These are phyloP conservation scores for Syzygium malaccense DNA, from an alignment of 441 rosid species.

Conservation along the genomic window DNA sequence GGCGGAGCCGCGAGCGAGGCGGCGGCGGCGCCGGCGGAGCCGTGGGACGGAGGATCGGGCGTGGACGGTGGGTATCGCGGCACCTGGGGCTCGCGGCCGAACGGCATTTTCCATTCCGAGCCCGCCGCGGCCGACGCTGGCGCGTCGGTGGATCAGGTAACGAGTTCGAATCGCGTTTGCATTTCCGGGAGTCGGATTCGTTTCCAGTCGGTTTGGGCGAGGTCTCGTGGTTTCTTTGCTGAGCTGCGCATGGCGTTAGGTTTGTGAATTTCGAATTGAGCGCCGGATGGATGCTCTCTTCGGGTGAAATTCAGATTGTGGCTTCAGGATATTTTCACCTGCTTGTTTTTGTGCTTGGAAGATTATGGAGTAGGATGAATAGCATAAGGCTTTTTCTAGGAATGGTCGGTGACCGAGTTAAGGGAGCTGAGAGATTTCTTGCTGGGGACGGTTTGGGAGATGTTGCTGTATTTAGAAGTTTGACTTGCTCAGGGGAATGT, in stretches of 20 bases:
- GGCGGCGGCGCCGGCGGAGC: background rate
- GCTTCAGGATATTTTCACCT: background rate
- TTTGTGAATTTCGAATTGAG: background rate
- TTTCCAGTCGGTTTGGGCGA: background rate
- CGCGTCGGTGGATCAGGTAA: slow-evolving; percentile 1
- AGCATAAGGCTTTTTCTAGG: background rate
- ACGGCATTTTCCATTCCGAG: background rate
- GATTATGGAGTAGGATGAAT: background rate
- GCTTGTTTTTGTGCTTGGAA: background rate
- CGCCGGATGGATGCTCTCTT: background rate
- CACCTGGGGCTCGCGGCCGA: background rate
- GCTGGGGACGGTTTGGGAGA: background rate
- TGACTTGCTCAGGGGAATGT: background rate
- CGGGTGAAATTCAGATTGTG: background rate
- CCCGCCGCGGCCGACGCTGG: background rate
- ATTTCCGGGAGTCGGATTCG: background rate
- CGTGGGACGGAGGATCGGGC: background rate
- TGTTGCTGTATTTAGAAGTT: background rate
- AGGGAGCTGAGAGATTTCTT: background rate
- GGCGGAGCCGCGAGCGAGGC: background rate
- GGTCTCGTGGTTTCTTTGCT: background rate
- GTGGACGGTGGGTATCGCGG: background rate
- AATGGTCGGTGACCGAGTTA: background rate
- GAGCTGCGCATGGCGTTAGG: background rate
- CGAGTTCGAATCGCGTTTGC: background rate